phyloP scores from a whole-genome alignment of 148 eudicot species.

The Heliosperma pusillum region DNA sequence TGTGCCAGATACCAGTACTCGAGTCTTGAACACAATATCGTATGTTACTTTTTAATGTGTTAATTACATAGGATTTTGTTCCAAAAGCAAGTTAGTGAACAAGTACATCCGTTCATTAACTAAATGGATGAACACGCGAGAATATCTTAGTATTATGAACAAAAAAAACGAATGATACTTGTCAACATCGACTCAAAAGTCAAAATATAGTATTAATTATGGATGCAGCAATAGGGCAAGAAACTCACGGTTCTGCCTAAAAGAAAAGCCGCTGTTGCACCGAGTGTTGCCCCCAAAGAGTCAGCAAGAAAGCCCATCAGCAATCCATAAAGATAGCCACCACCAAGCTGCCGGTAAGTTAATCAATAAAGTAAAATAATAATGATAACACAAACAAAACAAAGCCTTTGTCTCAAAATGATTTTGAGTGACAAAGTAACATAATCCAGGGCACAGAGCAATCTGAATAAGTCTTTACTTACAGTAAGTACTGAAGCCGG shows the following conservation, averaged over 20 bases:
- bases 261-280: conserved; percentile 89
- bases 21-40: no score
- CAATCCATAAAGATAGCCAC: conserved; percentile 94
- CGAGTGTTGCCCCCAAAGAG: conserved; percentile 82
- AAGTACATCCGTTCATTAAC: neutral
- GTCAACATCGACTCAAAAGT: neutral
- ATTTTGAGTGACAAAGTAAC: neutral
- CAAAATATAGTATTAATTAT: neutral
- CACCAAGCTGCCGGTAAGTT: conserved; percentile 63
- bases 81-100: neutral
- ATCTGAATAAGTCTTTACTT: conserved; percentile 30
- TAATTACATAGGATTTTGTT: neutral
- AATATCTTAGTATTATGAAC: neutral
- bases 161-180: neutral
- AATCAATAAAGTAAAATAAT: neutral
- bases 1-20: no score
- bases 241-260: conserved; percentile 83
- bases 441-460: no score
- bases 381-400: neutral
- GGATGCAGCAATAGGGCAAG: conserved; percentile 12
- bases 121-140: neutral
- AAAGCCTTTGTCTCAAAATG: neutral
- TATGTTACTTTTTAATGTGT: no score
- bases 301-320: conserved; percentile 84
- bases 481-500: conserved; percentile 97